Base-by-base conservation (phyloP, 306 rosid genomes). In the Ammopiptanthus mongolicus region DNA sequence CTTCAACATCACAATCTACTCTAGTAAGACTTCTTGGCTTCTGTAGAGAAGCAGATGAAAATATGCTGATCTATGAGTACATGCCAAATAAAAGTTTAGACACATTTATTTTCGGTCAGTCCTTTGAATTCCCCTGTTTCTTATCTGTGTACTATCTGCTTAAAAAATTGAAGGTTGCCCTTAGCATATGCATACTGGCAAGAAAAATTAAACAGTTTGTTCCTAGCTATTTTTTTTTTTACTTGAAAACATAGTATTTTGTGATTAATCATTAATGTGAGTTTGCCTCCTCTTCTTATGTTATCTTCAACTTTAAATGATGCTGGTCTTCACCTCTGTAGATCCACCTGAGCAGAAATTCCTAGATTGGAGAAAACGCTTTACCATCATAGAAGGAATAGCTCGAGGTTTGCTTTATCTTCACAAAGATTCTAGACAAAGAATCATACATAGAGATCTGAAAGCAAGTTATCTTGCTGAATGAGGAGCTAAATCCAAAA, bases 1-100 rank as follows among this genome's bases (percentile, higher is more conserved):
- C 73, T 79, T 39, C 82, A 79, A 63, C 82, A 79, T 10, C 75
- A 83, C 9, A 84, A 84, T 55, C 85, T 81, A 84, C 81, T 55
- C 85, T 81, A 47, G 85, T 84, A 17, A 81, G 23, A 22, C 81
- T 78, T 41, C 58, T 74, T 5, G 85, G 83, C 3, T 73, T 71
- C 3, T 84, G 81, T n/a, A n/a, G 34, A 11, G 80, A 84, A 28
- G 74, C 64, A 6, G 84, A 78, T 5, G 81, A 81, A 59, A 78
- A 78, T 13, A 81, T 81, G 77, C 7, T 81, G 58, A 37, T 81
- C 8, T 84, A 81, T 36, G 88, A 85, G n/a, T 81, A 73, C 64
- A 53, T 81, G 85, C 78, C 73, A 9, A 84, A 84, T 34, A 69
- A 47, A 74, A 84, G 81, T n/a, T 19, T 84, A 28, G 85, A 81